Evolutionary conservation across 768 basidiomycete genomes (phyloP), one percentile per base, ranked within the genome.

Genomic region (Mycena vitilis): DNA sequence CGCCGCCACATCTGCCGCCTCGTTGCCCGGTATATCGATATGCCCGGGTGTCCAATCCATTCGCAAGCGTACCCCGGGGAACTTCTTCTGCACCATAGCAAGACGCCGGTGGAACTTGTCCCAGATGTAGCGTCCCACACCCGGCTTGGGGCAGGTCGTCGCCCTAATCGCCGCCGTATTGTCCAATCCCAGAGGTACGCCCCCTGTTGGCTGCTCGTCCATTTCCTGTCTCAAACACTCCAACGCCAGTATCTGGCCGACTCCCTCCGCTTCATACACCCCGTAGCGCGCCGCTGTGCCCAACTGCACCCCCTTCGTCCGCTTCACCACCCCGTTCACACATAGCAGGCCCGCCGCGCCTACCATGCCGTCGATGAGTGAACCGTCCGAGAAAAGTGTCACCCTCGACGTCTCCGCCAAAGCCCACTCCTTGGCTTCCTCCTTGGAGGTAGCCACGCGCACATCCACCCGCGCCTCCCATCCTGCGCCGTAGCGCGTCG

Each of bases 361-460:
- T 4, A 60, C 59, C 20, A 3, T 48, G 18, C 59, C 47, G 34
- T 49, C 59, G 23, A 60, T 60, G 20, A 60, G 59, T 22, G 59
- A 60, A 1, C 59, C 59, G 16, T 42, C n/a, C n/a, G n/a, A n/a
- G n/a, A n/a, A n/a, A n/a, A n/a, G n/a, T n/a, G n/a, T n/a, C n/a
- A n/a, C n/a, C 42, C 42, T 44, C 42, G 56, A 22, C 18, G 56
- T 4, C 73, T 66, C 51, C 71, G 72, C 53, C 30, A 54, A 16
- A 5, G 68, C 72, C 34, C 48, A 20, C 37, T 49, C 53, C 44
- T 65, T 65, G 11, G 66, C 63, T 23, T 62, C 56, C 20, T 73
- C 70, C 48, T 69, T 70, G 18, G 44, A 56, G 5, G 45, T 38
- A 1, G 72, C 48, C 23, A 73, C 66, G 15, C 36, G 25, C 15